Percentiles rank a stretch among this genome's conserved stretches.
Evolutionary conservation across 2,329 filamentous ascomycete species (phyloP).

Genomic region (Aureobasidium pullulans): DNA sequence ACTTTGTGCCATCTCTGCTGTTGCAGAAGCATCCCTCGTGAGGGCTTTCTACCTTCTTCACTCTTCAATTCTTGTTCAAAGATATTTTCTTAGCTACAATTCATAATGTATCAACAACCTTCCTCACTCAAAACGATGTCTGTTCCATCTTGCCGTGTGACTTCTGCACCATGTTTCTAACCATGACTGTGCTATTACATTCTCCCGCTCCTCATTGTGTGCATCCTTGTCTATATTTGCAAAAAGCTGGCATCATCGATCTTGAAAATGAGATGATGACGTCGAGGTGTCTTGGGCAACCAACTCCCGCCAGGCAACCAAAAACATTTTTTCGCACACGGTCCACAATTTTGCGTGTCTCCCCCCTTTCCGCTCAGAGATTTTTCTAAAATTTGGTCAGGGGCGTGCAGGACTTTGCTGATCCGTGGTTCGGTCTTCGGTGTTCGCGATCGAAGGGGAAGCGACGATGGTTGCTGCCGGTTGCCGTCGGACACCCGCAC

Average conservation of each 20-base stretch:
- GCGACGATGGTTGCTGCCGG: not conserved
- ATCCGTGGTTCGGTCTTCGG: conserved; percentile 5
- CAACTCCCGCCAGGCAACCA: not conserved
- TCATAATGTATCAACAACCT: conserved; percentile 3
- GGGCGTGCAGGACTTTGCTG: not conserved
- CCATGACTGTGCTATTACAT: not conserved
- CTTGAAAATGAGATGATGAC: conserved; percentile 1
- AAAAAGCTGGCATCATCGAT: conserved; percentile 7
- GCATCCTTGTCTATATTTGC: not conserved
- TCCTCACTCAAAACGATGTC: not conserved
- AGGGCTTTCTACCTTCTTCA: not conserved
- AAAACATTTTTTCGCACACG: not conserved
- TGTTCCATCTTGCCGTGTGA: not conserved
- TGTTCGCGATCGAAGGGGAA: not conserved
- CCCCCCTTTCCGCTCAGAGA: not conserved
- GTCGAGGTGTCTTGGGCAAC: not conserved
- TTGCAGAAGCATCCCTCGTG: conserved; percentile 3
- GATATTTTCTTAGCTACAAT: not conserved
- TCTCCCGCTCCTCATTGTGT: not conserved
- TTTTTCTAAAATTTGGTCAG: not conserved
- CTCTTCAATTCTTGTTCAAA: not conserved
- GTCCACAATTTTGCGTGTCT: not conserved
- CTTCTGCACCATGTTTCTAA: not conserved
- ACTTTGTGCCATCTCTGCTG: not conserved
- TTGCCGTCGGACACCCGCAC: not conserved